Percentiles rank a stretch among this genome's conserved stretches.
Conservation (phyloP, 371 early-diverging fungal genomes). For the Mucor lusitanicus region DNA sequence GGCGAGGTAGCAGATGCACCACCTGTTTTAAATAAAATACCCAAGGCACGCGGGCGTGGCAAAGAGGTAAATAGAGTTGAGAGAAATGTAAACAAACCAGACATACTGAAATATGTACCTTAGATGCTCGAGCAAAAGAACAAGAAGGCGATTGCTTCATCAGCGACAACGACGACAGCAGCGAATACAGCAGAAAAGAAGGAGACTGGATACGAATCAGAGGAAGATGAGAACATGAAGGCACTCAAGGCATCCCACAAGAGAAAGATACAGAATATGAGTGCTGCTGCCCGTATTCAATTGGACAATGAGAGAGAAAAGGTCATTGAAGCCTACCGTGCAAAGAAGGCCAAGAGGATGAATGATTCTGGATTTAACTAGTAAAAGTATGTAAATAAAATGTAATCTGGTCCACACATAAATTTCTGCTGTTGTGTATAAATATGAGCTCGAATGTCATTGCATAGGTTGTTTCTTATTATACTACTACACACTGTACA, state of each 20-base stretch:
- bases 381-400: constrained; percentile 6
- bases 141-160: constrained; percentile 16
- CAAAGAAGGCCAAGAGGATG: constrained; percentile 52
- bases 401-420: background rate
- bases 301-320: constrained; percentile 47
- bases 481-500: background rate
- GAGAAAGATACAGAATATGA: constrained; percentile 46
- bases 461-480: background rate
- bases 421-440: background rate
- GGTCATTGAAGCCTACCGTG: constrained; percentile 47
- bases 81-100: background rate
- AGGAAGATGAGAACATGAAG: constrained; percentile 53
- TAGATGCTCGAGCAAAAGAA: constrained; percentile 32
- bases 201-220: constrained; percentile 38
- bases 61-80: constrained; percentile 30
- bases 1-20: constrained; percentile 64
- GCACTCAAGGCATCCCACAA: constrained; percentile 48
- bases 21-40: constrained; percentile 48
- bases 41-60: constrained; percentile 50
- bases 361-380: constrained; percentile 23
- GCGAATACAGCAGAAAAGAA: constrained; percentile 12
- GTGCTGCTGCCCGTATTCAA: constrained; percentile 41
- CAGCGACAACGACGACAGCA: background rate
- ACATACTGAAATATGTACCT: background rate
- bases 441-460: background rate